A percentile compares a stretch with the other conserved stretches of the same genome.
Evolutionary conservation across 805 yeast genomes (phyloP).

Genomic region (Sungouiella blattae): DNA sequence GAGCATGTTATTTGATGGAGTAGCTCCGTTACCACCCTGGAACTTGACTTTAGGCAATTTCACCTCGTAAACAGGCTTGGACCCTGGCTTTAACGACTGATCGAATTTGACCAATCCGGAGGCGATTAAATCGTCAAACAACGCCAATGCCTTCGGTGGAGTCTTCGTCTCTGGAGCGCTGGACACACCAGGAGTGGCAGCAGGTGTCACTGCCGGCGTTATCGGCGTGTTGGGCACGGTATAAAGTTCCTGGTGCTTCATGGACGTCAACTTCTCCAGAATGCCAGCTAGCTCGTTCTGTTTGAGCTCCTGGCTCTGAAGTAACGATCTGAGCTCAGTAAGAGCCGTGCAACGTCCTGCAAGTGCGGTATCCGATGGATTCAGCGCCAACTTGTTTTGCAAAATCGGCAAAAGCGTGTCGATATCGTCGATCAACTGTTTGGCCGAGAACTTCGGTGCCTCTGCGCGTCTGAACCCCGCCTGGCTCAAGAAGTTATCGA

Average conservation of each 20-base stretch:
- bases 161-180: background rate
- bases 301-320: conserved; percentile 35
- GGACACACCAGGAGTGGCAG: conserved; percentile 13
- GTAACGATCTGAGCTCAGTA: conserved; percentile 38
- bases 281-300: conserved; percentile 35
- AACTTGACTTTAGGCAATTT: conserved; percentile 31
- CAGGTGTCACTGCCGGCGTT: conserved; percentile 8
- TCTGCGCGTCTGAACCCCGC: conserved; percentile 21
- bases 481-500: conserved; percentile 63
- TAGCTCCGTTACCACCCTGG: conserved; percentile 3
- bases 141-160: conserved; percentile 20
- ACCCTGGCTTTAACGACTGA: conserved; percentile 39
- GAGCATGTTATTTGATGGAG: conserved; percentile 10
- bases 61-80: conserved; percentile 30
- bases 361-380: conserved; percentile 39
- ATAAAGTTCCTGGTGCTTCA: conserved; percentile 30
- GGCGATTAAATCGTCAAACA: conserved; percentile 32
- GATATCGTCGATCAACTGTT: conserved; percentile 27
- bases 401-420: conserved; percentile 41
- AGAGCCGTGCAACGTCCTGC: conserved; percentile 44
- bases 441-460: conserved; percentile 5
- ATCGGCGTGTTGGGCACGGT: conserved; percentile 1
- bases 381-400: conserved; percentile 30
- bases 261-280: conserved; percentile 33
- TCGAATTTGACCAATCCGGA: conserved; percentile 39